Evolutionary conservation across 202 grass and related monocot genomes (phyloP).

Genomic region (Dendrocalamus latiflorus): DNA sequence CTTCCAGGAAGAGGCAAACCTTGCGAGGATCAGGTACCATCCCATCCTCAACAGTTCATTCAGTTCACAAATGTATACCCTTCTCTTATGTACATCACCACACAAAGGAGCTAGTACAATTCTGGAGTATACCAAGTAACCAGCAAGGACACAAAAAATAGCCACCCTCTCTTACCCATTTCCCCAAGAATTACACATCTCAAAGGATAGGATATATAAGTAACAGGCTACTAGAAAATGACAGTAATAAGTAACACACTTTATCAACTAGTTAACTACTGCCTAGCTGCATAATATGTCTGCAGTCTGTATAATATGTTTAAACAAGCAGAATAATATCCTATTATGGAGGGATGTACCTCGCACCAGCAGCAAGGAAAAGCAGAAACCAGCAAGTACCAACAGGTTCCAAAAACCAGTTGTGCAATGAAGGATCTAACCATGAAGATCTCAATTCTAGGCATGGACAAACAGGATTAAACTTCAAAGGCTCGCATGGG

Average conservation of each 20-base stretch:
- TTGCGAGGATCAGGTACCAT: slow-evolving; percentile 36
- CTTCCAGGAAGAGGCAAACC: too few relatives aligned
- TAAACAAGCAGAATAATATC: background rate
- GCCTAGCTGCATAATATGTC: too few relatives aligned
- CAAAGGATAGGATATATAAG: too few relatives aligned
- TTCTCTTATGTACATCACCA: too few relatives aligned
- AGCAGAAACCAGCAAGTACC: background rate
- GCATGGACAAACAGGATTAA: background rate
- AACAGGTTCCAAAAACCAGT: background rate
- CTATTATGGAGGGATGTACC: background rate
- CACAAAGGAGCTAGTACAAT: slow-evolving; percentile 49
- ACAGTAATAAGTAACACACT: too few relatives aligned
- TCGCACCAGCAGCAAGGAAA: background rate
- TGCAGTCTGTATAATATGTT: background rate
- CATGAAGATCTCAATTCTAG: background rate
- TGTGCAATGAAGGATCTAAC: background rate
- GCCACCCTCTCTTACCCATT: slow-evolving; percentile 16
- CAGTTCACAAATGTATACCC: too few relatives aligned
- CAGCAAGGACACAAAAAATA: slow-evolving; percentile 27
- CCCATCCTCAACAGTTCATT: slow-evolving; percentile 13
- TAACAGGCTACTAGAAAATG: too few relatives aligned
- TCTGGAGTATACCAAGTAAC: slow-evolving; percentile 53
- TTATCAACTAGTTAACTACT: too few relatives aligned
- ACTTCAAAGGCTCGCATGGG: background rate
- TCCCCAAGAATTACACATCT: slow-evolving; percentile 32